Evolutionary conservation across 768 basidiomycete genomes (phyloP).

Genomic region (Gymnopilus dilepis): DNA sequence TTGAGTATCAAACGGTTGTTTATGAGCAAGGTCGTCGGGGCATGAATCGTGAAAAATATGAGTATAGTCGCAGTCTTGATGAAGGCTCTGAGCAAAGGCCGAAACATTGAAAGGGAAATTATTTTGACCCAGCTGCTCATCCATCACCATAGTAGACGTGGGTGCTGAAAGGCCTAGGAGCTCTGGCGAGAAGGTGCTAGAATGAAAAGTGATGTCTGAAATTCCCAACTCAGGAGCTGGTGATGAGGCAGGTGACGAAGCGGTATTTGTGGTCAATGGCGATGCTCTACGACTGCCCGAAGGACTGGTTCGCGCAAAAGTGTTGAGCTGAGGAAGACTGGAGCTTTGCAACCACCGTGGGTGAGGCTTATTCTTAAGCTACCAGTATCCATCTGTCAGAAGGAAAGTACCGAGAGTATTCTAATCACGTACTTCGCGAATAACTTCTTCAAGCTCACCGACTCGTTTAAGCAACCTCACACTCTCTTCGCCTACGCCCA

Average conservation of each 20-base stretch:
- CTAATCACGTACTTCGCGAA: conserved; percentile 61
- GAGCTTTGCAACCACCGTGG: conserved; percentile 63
- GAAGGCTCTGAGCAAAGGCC: conserved; percentile 11
- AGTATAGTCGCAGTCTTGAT: conserved; percentile 45
- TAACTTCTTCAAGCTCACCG: conserved; percentile 83
- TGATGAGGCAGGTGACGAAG: neutral
- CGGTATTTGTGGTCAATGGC: neutral
- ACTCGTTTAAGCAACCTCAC: conserved; percentile 72
- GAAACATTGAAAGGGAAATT: conserved; percentile 39
- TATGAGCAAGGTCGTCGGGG: neutral
- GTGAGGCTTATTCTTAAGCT: conserved; percentile 79
- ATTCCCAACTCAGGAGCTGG: neutral
- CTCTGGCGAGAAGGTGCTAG: neutral
- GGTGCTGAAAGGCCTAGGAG: neutral
- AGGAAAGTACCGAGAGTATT: neutral
- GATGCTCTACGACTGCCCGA: neutral
- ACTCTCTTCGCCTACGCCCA: conserved; percentile 59
- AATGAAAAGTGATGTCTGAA: neutral
- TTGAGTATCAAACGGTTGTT: conserved; percentile 18
- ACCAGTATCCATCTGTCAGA: conserved; percentile 1
- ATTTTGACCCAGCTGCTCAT: conserved; percentile 49
- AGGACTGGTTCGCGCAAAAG: neutral
- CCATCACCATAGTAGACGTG: no score
- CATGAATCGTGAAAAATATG: conserved; percentile 32
- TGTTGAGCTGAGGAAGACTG: conserved; percentile 20